Base-by-base conservation (phyloP, 2,329 filamentous ascomycete species). In the Tolypocladium capitatum region DNA sequence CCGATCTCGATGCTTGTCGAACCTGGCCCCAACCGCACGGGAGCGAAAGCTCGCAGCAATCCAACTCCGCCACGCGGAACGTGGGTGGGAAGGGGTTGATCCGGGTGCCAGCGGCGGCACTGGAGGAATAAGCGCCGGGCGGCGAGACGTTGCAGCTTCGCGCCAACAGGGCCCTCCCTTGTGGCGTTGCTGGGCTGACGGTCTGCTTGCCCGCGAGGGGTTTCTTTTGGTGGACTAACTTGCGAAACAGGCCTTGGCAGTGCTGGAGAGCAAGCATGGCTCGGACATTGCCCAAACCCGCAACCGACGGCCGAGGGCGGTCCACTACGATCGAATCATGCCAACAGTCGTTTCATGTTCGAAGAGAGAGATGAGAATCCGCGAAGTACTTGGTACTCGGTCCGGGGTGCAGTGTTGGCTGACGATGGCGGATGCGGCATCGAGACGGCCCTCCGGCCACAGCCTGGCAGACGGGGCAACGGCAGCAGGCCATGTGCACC, bases 41-140 rank as follows among this genome's bases (percentile, higher is more conserved):
- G 38, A 41, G 16, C 24, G 16, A 8, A 28, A 28, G 2, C 1
- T 5, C 13, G 11, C 38, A 33, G n/a, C n/a, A n/a, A n/a, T n/a
- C n/a, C n/a, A n/a, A n/a, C 43, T 45, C 31, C 43, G 43, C 43
- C 43, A 45, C 43, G 32, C 43, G 20, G 31, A 5, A 10, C 43
- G 24, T n/a, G 30, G 30, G 13, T 21, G n/a, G 30, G 13, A 10
- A 30, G n/a, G n/a, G n/a, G n/a, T n/a, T n/a, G n/a, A n/a, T n/a
- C n/a, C n/a, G n/a, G n/a, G n/a, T n/a, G n/a, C n/a, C n/a, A n/a
- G n/a, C n/a, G n/a, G n/a, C n/a, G n/a, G n/a, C 32, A 48, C 42
- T 40, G 46, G 46, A 35, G 46, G 35, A 36, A 27, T 48, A 48
- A 48, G 46, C 46, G 46, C 46, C 42, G 24, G 34, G 16, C 30